phyloP scores from a whole-genome alignment of 2,329 filamentous ascomycete genomes.

The Claviceps sp. region DNA sequence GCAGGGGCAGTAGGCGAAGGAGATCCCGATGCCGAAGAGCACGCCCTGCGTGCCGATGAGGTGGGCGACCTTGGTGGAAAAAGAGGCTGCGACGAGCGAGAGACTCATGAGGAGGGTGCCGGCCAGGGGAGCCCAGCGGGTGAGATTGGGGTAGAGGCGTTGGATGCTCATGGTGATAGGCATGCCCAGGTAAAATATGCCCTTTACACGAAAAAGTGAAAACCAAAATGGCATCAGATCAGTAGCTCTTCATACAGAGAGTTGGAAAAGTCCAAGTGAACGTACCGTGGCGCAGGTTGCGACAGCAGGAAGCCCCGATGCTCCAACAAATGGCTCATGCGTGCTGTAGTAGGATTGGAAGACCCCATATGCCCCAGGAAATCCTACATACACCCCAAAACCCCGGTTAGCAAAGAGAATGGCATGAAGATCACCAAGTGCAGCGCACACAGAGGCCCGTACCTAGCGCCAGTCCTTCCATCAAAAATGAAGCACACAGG shows the following conservation, averaged over 20 bases:
- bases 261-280: background rate
- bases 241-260: no score
- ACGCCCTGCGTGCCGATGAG: slow-evolving; percentile 45
- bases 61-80: slow-evolving; percentile 33
- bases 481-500: slow-evolving; percentile 12
- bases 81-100: slow-evolving; percentile 32
- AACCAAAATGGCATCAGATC: no score
- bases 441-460: background rate
- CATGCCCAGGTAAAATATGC: slow-evolving; percentile 35
- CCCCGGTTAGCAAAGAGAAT: background rate
- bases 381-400: slow-evolving; percentile 28
- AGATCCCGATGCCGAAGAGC: slow-evolving; percentile 39
- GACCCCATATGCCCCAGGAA: slow-evolving; percentile 50
- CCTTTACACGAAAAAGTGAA: slow-evolving; percentile 12
- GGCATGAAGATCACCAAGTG: no score
- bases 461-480: slow-evolving; percentile 11
- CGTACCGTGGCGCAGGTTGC: slow-evolving; percentile 43
- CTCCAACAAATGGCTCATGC: slow-evolving; percentile 38
- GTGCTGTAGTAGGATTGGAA: slow-evolving; percentile 52
- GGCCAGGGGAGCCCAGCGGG: slow-evolving; percentile 23
- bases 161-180: slow-evolving; percentile 33
- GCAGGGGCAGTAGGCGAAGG: slow-evolving; percentile 35
- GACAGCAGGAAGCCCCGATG: slow-evolving; percentile 40
- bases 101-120: slow-evolving; percentile 34
- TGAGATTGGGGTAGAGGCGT: slow-evolving; percentile 23